Percentiles rank a stretch among this genome's conserved stretches.
Conservation (phyloP, 768 basidiomycete species). For the Suillus spraguei region DNA sequence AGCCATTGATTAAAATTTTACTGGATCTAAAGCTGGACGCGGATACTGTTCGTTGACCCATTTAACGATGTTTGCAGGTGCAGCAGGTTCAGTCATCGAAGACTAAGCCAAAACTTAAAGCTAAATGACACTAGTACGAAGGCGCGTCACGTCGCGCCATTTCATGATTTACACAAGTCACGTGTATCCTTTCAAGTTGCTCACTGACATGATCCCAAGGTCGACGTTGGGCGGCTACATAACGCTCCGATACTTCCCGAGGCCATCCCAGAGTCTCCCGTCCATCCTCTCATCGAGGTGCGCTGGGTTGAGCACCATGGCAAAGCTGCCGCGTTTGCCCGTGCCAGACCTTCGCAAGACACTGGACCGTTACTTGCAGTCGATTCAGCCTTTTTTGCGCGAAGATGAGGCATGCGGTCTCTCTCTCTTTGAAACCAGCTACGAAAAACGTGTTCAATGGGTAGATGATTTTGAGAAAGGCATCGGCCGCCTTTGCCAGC, state of each 20-base stretch:
- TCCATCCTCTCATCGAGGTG: neutral
- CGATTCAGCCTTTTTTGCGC: slow-evolving; percentile 75
- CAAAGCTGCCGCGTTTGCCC: slow-evolving; percentile 68
- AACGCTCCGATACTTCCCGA: neutral
- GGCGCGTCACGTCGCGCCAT: neutral
- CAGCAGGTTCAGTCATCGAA: slow-evolving; percentile 25
- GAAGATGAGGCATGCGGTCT: slow-evolving; percentile 70
- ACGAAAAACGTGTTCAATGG: slow-evolving; percentile 57
- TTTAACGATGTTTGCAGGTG: slow-evolving; percentile 40
- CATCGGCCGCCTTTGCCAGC: slow-evolving; percentile 69
- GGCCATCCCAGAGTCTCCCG: too few species aligned
- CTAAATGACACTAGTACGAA: neutral
- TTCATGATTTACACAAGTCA: neutral
- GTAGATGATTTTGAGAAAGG: slow-evolving; percentile 72
- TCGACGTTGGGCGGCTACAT: neutral
- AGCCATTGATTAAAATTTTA: slow-evolving; percentile 28
- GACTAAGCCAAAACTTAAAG: neutral
- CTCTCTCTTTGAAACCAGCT: slow-evolving; percentile 49
- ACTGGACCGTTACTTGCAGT: slow-evolving; percentile 75
- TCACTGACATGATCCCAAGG: slow-evolving; percentile 8
- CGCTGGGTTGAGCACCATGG: slow-evolving; percentile 7
- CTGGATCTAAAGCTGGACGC: slow-evolving; percentile 65
- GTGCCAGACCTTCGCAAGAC: slow-evolving; percentile 79
- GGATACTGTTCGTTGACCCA: slow-evolving; percentile 62
- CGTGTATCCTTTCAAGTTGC: neutral